phyloP scores from a whole-genome alignment of 768 basidiomycete species.

The Dentipellis fragilis region DNA sequence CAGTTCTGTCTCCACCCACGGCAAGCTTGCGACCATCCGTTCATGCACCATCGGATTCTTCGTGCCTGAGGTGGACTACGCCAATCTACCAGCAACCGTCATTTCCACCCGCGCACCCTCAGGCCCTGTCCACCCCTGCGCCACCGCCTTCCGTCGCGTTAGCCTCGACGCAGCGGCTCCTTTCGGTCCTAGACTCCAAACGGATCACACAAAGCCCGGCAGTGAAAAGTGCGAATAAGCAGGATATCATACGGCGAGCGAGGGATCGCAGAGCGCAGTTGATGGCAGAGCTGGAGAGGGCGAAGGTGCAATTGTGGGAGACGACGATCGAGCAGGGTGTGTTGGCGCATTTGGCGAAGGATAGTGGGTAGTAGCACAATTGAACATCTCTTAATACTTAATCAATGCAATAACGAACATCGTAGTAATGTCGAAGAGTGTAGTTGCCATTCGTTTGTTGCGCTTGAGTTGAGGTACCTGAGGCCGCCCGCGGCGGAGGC shows the following conservation, averaged over 20 bases:
- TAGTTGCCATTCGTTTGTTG: not conserved
- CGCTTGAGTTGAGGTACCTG: too few species aligned
- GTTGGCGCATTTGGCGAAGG: conserved; percentile 36
- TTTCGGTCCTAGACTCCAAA: conserved; percentile 14
- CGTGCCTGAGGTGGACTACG: not conserved
- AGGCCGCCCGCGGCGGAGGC: too few species aligned
- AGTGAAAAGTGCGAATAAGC: conserved; percentile 23
- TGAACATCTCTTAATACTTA: too few species aligned
- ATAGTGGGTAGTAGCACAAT: conserved; percentile 4
- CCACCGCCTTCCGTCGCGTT: not conserved
- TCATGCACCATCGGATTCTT: not conserved
- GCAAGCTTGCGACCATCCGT: too few species aligned
- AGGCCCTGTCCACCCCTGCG: not conserved
- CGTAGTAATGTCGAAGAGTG: not conserved
- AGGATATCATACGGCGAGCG: conserved; percentile 41
- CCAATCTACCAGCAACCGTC: not conserved
- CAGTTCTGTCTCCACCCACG: too few species aligned
- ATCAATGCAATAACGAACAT: too few species aligned
- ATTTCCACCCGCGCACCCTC: not conserved
- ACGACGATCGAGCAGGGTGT: conserved; percentile 61
- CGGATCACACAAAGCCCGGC: conserved; percentile 2
- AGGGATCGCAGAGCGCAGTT: conserved; percentile 43
- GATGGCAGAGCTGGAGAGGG: conserved; percentile 42
- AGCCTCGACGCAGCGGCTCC: conserved; percentile 7
- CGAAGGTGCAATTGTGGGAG: conserved; percentile 67